Evolutionary conservation across 2,329 filamentous ascomycete species (phyloP).

Genomic region (Biscogniauxia marginata): DNA sequence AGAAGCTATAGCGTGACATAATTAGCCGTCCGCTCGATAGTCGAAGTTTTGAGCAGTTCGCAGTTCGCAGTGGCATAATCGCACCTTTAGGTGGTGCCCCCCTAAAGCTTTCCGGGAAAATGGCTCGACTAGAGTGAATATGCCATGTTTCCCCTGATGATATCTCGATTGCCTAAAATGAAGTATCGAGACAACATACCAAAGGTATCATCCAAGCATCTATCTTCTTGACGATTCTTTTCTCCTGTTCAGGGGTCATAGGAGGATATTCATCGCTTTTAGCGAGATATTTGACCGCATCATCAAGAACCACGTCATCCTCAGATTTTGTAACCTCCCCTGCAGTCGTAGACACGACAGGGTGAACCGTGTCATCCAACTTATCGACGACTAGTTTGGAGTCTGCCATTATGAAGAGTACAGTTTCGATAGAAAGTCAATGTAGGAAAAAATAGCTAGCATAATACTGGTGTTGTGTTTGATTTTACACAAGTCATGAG

Average conservation of each 20-base stretch:
- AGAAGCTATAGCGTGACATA: conserved; percentile 21
- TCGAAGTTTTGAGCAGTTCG: too few species aligned
- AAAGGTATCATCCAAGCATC: conserved; percentile 29
- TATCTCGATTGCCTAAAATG: too few species aligned
- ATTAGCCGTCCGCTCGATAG: background rate
- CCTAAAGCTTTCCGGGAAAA: too few species aligned
- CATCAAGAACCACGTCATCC: conserved; percentile 12
- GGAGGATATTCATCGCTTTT: conserved; percentile 21
- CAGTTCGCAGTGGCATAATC: too few species aligned
- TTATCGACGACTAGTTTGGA: background rate
- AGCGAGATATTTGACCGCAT: conserved; percentile 23
- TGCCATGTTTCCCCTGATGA: too few species aligned
- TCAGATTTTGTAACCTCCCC: conserved; percentile 3
- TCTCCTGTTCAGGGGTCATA: conserved; percentile 31
- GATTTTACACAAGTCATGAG: background rate
- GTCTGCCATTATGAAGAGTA: background rate
- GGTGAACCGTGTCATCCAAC: background rate
- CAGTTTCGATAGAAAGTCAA: background rate
- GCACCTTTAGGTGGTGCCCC: too few species aligned
- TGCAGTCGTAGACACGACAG: background rate
- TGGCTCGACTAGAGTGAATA: too few species aligned
- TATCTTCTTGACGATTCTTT: conserved; percentile 28
- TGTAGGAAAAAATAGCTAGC: too few species aligned
- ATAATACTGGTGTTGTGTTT: background rate
- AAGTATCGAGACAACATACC: conserved; percentile 13